phyloP scores from a whole-genome alignment of 495 filamentous ascomycete genomes.

The Podospora fimiseda region DNA sequence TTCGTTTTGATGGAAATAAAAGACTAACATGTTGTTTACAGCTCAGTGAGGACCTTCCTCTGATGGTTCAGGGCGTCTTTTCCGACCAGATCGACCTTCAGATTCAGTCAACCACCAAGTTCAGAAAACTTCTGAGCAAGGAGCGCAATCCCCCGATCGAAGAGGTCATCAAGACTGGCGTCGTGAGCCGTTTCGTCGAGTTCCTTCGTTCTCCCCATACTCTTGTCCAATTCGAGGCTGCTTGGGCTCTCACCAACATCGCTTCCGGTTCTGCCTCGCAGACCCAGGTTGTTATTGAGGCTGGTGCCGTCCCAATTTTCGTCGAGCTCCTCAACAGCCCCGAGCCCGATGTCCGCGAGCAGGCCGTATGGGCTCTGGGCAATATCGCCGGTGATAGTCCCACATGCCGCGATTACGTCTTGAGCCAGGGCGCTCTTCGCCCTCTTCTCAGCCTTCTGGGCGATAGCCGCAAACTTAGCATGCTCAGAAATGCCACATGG shows the following conservation, averaged over 20 bases:
- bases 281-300: constrained; percentile 98
- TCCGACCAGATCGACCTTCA: constrained; percentile 97
- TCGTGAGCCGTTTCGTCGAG: constrained; percentile 94
- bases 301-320: constrained; percentile 97
- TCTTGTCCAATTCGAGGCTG: constrained; percentile 97
- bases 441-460: constrained; percentile 84
- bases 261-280: constrained; percentile 95
- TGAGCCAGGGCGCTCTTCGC: constrained; percentile 81
- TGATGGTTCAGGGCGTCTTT: constrained; percentile 97
- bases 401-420: constrained; percentile 90
- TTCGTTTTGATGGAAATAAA: background rate
- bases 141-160: constrained; percentile 99
- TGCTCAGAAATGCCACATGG: constrained; percentile 99
- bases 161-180: constrained; percentile 97
- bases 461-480: constrained; percentile 97
- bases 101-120: constrained; percentile 98
- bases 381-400: constrained; percentile 99
- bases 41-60: constrained; percentile 95
- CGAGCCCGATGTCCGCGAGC: constrained; percentile 96
- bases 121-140: constrained; percentile 94
- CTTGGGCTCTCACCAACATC: constrained; percentile 99
- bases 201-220: constrained; percentile 98
- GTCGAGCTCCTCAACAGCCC: constrained; percentile 91
- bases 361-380: constrained; percentile 97
- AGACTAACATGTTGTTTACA: constrained; percentile 42